Evolutionary conservation across 2,329 filamentous ascomycete genomes (phyloP).

Genomic region (Ascochyta viciae-villosae): DNA sequence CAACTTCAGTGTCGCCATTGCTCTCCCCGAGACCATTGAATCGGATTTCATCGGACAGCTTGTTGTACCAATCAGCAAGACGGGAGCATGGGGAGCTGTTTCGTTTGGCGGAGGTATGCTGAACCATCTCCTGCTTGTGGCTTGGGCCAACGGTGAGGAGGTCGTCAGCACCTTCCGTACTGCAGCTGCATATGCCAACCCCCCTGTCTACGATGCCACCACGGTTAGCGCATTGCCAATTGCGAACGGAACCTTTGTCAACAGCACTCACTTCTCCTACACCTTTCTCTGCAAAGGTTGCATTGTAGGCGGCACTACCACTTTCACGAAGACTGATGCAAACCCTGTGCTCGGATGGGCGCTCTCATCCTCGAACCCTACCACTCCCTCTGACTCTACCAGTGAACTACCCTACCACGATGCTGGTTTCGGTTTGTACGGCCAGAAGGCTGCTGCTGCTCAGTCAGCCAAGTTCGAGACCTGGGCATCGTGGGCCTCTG

Average conservation of each 20-base stretch:
- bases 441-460: conserved; percentile 24
- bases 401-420: conserved; percentile 24
- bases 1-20: conserved; percentile 15
- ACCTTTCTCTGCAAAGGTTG: conserved; percentile 60
- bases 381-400: conserved; percentile 22
- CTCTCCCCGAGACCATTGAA: conserved; percentile 16
- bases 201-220: conserved; percentile 51
- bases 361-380: conserved; percentile 22
- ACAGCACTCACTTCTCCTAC: conserved; percentile 61
- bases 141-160: conserved; percentile 58
- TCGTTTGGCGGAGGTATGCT: conserved; percentile 58
- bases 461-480: conserved; percentile 30
- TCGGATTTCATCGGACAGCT: conserved; percentile 21
- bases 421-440: conserved; percentile 27
- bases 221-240: conserved; percentile 55
- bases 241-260: conserved; percentile 60
- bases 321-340: conserved; percentile 32
- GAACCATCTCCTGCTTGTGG: conserved; percentile 56
- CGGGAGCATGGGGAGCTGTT: conserved; percentile 55
- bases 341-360: conserved; percentile 35
- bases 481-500: conserved; percentile 29
- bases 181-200: conserved; percentile 56
- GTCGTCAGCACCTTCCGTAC: conserved; percentile 56
- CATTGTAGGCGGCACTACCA: conserved; percentile 39
- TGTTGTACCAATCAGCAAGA: conserved; percentile 16